Evolutionary conservation across 148 eudicot genomes (phyloP).

Genomic region (Vaccinium vitisidaea): DNA sequence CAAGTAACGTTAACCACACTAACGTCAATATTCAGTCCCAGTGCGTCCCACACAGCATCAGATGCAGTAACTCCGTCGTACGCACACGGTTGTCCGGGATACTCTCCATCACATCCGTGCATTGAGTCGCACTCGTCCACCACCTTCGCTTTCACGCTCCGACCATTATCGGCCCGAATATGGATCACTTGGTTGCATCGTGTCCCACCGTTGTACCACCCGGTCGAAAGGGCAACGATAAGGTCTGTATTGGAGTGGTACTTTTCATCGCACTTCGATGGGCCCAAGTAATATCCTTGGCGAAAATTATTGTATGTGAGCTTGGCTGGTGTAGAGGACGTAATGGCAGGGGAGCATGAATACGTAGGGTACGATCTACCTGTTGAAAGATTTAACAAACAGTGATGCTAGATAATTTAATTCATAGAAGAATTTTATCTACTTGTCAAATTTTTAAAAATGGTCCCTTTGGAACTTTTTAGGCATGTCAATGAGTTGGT

Average conservation of each 20-base stretch:
- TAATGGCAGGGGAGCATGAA: not conserved
- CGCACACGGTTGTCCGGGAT: not conserved
- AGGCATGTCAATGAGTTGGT: too few relatives aligned
- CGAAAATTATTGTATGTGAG: not conserved
- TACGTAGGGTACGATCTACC: not conserved
- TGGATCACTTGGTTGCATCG: constrained; percentile 1
- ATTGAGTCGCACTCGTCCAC: constrained; percentile 9
- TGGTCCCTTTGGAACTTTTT: too few relatives aligned
- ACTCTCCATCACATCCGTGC: not conserved
- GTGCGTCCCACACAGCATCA: constrained; percentile 1
- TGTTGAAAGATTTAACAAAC: not conserved
- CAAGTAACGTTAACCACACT: not conserved
- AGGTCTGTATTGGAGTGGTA: not conserved
- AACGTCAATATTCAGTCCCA: not conserved
- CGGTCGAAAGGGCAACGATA: not conserved
- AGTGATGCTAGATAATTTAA: too few relatives aligned
- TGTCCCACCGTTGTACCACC: not conserved
- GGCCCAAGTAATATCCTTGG: not conserved
- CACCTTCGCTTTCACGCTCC: not conserved
- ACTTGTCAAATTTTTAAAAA: too few relatives aligned
- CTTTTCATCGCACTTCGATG: not conserved
- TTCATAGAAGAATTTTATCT: not conserved
- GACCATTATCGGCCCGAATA: not conserved
- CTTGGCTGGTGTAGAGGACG: not conserved
- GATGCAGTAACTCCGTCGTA: not conserved